These are phyloP conservation scores for Phytophthora pini DNA, from an alignment of 352 stramenopile genomes.

Conservation along the genomic window DNA sequence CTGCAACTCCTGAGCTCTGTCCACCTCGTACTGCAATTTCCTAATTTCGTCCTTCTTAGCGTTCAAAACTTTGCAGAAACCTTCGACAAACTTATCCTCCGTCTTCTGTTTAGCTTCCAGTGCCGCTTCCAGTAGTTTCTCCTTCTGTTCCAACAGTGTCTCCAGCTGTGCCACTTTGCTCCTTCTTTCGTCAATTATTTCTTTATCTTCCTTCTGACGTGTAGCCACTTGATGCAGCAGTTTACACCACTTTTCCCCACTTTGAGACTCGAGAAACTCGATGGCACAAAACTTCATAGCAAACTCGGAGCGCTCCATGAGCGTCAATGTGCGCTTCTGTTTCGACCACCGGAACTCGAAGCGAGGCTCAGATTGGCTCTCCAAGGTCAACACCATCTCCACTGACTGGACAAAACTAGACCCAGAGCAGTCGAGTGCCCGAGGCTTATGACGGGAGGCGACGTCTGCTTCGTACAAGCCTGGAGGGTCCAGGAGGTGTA, in stretches of 20 bases:
- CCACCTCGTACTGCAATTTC: constrained; percentile 45
- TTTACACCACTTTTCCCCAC: constrained; percentile 21
- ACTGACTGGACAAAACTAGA: constrained; percentile 44
- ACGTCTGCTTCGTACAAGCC: constrained; percentile 43
- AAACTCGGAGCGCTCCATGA: constrained; percentile 56
- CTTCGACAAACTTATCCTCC: constrained; percentile 49
- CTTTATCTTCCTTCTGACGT: constrained; percentile 5
- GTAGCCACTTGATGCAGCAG: constrained; percentile 44
- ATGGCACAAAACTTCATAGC: constrained; percentile 65
- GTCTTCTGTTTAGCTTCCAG: constrained; percentile 49
- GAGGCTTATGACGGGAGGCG: constrained; percentile 43
- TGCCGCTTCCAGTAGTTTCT: constrained; percentile 49
- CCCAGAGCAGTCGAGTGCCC: constrained; percentile 49
- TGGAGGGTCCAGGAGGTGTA: constrained; percentile 41
- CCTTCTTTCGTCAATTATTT: constrained; percentile 23
- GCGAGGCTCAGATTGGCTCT: neutral
- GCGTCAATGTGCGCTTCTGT: constrained; percentile 40
- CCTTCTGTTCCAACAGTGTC: constrained; percentile 48
- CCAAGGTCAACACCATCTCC: constrained; percentile 24
- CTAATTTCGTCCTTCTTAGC: constrained; percentile 71
- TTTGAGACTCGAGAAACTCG: constrained; percentile 28
- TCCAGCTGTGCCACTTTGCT: constrained; percentile 40
- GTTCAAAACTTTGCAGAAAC: constrained; percentile 63
- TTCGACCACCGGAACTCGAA: constrained; percentile 60
- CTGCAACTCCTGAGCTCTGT: constrained; percentile 12